Evolutionary conservation across 805 yeast genomes (phyloP).

Genomic region (Ogataea minuta): DNA sequence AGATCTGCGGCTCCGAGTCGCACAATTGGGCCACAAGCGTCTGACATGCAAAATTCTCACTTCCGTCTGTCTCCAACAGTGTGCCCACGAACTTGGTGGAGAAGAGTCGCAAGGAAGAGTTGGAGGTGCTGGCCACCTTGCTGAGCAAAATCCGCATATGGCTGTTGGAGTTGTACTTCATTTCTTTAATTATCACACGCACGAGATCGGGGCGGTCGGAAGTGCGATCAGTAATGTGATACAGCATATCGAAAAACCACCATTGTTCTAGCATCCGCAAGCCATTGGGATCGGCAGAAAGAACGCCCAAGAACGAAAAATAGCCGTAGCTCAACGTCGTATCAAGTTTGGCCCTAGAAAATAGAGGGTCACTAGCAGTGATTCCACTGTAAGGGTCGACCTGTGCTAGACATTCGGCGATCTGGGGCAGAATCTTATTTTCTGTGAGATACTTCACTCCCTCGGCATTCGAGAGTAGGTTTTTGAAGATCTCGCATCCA

Average conservation of each 20-base stretch:
- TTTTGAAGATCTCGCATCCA: conserved; percentile 72
- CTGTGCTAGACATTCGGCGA: conserved; percentile 86
- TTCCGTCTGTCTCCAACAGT: conserved; percentile 34
- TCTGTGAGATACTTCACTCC: conserved; percentile 67
- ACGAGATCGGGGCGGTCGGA: conserved; percentile 57
- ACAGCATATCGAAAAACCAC: conserved; percentile 80
- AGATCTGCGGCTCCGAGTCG: conserved; percentile 58
- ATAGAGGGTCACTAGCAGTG: conserved; percentile 68
- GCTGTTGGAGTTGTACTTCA: conserved; percentile 54
- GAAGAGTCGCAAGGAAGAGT: conserved; percentile 48
- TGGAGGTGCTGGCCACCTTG: conserved; percentile 60
- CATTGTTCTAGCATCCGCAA: conserved; percentile 69
- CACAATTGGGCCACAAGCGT: conserved; percentile 65
- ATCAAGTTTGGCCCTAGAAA: conserved; percentile 57
- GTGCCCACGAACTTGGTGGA: conserved; percentile 55
- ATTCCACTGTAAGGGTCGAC: conserved; percentile 79
- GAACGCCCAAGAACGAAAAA: conserved; percentile 70
- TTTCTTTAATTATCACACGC: conserved; percentile 52
- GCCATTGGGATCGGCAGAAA: conserved; percentile 63
- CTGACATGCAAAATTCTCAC: conserved; percentile 49
- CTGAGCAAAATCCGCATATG: conserved; percentile 67
- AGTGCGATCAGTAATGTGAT: conserved; percentile 60
- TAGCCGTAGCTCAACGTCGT: conserved; percentile 74
- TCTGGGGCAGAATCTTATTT: conserved; percentile 80
- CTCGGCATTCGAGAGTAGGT: conserved; percentile 57